Evolutionary conservation across 345 rosid genomes (phyloP).

Genomic region (Salix exigua): DNA sequence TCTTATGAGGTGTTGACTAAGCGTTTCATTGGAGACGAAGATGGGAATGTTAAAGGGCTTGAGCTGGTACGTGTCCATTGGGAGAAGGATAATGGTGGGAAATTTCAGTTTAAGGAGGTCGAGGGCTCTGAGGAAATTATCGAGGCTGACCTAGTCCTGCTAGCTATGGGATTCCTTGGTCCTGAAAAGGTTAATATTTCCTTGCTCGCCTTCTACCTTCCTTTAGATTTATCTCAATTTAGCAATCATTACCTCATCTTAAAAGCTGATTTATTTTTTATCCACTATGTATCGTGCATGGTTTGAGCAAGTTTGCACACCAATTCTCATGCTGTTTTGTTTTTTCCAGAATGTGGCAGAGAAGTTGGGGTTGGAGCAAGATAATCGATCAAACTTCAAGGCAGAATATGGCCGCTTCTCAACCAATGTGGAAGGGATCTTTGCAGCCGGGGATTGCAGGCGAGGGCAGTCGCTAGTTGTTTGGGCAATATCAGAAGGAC

Average conservation of each 20-base stretch:
- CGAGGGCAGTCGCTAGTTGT: conserved; percentile 97
- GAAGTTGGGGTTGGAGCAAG: conserved; percentile 79
- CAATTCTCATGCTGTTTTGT: background rate
- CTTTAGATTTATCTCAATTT: background rate
- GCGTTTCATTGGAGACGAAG: conserved; percentile 79
- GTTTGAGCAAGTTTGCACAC: background rate
- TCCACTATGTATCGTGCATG: too few relatives aligned
- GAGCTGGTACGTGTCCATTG: conserved; percentile 67
- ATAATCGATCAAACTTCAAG: conserved; percentile 80
- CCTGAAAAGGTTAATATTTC: conserved; percentile 71
- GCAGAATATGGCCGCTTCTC: conserved; percentile 94
- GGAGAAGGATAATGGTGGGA: conserved; percentile 91
- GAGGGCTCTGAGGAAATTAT: conserved; percentile 84
- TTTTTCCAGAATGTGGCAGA: conserved; percentile 58
- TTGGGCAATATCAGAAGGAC: conserved; percentile 98
- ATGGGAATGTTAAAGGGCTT: conserved; percentile 77
- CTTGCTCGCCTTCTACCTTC: background rate
- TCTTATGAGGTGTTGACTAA: conserved; percentile 88
- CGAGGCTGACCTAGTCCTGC: conserved; percentile 78
- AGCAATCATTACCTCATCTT: too few relatives aligned
- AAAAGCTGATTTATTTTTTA: too few relatives aligned
- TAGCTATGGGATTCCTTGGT: conserved; percentile 99
- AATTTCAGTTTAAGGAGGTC: conserved; percentile 75
- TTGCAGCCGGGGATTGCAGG: conserved; percentile 98
- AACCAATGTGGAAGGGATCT: conserved; percentile 74